Base-by-base conservation (phyloP, 179 eudicot species). In the Spergularia azorica region DNA sequence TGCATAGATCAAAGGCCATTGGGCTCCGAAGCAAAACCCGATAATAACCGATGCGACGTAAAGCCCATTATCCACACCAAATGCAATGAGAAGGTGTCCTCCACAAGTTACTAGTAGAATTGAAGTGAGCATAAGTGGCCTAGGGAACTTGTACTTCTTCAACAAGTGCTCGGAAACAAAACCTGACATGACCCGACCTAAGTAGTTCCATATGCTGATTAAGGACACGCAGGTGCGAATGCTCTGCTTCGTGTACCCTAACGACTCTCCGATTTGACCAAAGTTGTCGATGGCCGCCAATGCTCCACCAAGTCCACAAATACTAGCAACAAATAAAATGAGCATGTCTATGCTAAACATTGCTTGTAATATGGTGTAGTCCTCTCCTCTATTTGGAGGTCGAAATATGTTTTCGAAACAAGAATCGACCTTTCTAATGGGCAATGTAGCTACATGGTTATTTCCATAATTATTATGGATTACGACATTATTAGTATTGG, bases 11-110 rank as follows among this genome's bases (percentile, higher is more conserved):
- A 79, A 43, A 2, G 79, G 79, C 75, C 79, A 74, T 75, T 74
- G 79, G 32, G 82, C 82, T 70, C 82, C 79, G 41, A 69, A 74
- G 20, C 71, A 74, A 74, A 79, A 74, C 75, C 82, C 82, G 62
- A 64, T 80, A 4, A 80, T 57, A 0, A 71, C 76, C 0, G 83
- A 76, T 10, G 83, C 79, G 13, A 80, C n/a, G 20, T 80, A 80
- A 65, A 80, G 83, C 69, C 79, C 83, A 80, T 76, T 65, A 2
- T 5, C 39, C 2, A 76, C 69, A 41, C 73, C 41, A 0, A 65
- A 71, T 43, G 83, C 83, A 18, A 80, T 78, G 0, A 78, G 17
- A 38, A 78, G 72, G 20, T 78, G 72, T 0, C 81, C 80, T 48
- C 32, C 69, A 62, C 80, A 77, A n/a, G 80, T 46, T 3, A 77